These are phyloP conservation scores for Ceratocystis colombiana DNA, from an alignment of 2,329 filamentous ascomycete genomes.

Conservation along the genomic window DNA sequence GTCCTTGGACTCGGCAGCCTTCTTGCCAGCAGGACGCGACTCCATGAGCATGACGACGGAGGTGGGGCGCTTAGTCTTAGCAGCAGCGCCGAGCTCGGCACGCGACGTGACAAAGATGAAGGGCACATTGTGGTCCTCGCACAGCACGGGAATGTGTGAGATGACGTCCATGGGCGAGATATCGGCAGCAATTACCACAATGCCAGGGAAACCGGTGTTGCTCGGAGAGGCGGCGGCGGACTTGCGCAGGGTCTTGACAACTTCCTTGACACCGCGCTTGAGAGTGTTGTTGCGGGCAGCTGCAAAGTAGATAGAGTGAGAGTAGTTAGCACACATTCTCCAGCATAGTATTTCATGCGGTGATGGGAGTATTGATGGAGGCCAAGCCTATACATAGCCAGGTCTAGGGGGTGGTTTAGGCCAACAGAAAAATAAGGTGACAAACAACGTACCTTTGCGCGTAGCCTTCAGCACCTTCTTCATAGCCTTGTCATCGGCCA, in stretches of 20 bases:
- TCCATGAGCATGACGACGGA: constrained; percentile 85
- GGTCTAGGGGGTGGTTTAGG: background rate
- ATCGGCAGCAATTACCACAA: constrained; percentile 90
- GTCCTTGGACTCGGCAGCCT: constrained; percentile 35
- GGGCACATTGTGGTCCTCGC: constrained; percentile 94
- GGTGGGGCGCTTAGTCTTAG: constrained; percentile 90
- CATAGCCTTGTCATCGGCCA: constrained; percentile 67
- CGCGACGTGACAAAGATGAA: constrained; percentile 92
- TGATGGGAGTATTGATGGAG: background rate
- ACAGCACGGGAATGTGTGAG: constrained; percentile 91
- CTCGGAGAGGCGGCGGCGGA: constrained; percentile 60
- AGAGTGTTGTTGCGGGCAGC: constrained; percentile 92
- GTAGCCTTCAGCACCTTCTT: constrained; percentile 52
- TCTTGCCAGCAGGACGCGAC: constrained; percentile 42
- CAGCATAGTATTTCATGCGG: background rate
- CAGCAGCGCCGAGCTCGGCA: constrained; percentile 85
- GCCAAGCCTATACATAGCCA: background rate
- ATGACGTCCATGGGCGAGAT: constrained; percentile 99
- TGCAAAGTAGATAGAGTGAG: constrained; percentile 34
- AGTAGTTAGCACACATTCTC: constrained; percentile 26
- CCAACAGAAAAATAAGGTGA: too few relatives aligned
- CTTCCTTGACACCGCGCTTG: constrained; percentile 97
- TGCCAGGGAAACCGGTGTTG: constrained; percentile 53
- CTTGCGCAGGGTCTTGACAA: constrained; percentile 96
- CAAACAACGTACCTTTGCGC: constrained; percentile 41